Evolutionary conservation across 441 rosid species (phyloP), one percentile per base, ranked within the genome.

Genomic region (Rhodomyrtus psidioides): DNA sequence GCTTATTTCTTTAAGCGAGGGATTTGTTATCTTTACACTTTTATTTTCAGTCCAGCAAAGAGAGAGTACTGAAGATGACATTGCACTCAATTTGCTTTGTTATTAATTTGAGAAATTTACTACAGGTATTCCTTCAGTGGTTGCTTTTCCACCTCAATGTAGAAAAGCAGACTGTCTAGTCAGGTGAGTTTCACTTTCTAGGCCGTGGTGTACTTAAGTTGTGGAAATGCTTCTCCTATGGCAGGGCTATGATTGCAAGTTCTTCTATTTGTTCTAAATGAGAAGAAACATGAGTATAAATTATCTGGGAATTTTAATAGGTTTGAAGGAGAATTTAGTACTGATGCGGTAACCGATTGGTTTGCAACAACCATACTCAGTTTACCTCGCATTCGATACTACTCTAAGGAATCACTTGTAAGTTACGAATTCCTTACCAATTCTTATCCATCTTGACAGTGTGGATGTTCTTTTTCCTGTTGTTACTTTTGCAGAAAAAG

Each of bases 361-460:
- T 93, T 95, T 90, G 95, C 99, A 3, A 94, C 95, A 56, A 83
- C 88, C 46, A 88, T 96, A 30, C 94, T 97, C 84, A 87, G 90
- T 82, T 93, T 97, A 88, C 99, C 99, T 85, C 96, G 99, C 89
- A 94, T 97, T 90, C 93, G 93, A 82, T 97, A 95, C 91, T 88
- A 95, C 88, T 91, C 98, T 84, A 95, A 92, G 93, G 99, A 97
- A 87, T 88, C 99, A 85, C 88, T 97, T 96, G 99, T 97, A 95
- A 88, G 87, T 86, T 55, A 30, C 58, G 27, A 58, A 57, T 79
- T 54, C 82, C 84, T 51, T 76, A 17, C 83, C 26, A 57, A 58
- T 76, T 87, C 26, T 83, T 85, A 59, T 84, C 82, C 83, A 53
- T 70, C n/a, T 12, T 70, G 51, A 39, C 79, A 39, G 16, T 39